A percentile compares a stretch with the other conserved stretches of the same genome.
Evolutionary conservation across 371 early-diverging fungal genomes (phyloP).

Genomic region (Lichtheimia ornata): DNA sequence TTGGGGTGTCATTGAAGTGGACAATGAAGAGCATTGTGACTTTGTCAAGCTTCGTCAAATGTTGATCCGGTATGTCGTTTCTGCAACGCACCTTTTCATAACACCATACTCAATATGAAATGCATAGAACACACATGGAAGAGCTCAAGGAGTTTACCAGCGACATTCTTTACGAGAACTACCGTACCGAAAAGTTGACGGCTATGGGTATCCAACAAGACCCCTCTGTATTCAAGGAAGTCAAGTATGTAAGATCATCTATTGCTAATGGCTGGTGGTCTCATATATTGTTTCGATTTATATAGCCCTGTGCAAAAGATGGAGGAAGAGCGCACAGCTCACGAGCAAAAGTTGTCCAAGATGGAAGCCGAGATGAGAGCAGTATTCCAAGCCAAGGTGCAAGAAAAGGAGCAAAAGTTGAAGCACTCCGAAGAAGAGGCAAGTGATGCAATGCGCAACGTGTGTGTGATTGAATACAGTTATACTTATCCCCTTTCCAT

Average conservation of each 20-base stretch:
- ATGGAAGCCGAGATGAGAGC: slow-evolving; percentile 98
- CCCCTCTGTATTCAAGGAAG: slow-evolving; percentile 78
- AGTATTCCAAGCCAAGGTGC: slow-evolving; percentile 97
- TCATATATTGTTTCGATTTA: slow-evolving; percentile 4
- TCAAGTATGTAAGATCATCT: slow-evolving; percentile 33
- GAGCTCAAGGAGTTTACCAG: slow-evolving; percentile 93
- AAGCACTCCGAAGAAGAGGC: slow-evolving; percentile 96
- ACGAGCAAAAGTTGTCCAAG: slow-evolving; percentile 94
- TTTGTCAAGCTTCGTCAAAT: slow-evolving; percentile 95
- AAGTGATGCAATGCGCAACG: slow-evolving; percentile 6
- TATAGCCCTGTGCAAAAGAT: slow-evolving; percentile 77
- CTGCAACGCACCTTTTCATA: slow-evolving; percentile 18
- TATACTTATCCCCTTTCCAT: background rate
- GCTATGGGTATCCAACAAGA: slow-evolving; percentile 85
- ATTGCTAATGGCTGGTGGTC: slow-evolving; percentile 16
- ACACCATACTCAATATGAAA: slow-evolving; percentile 29
- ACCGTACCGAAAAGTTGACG: slow-evolving; percentile 88
- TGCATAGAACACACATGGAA: slow-evolving; percentile 77
- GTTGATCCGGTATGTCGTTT: slow-evolving; percentile 58
- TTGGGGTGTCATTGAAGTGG: slow-evolving; percentile 96
- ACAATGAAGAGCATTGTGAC: slow-evolving; percentile 89
- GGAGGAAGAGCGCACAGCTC: slow-evolving; percentile 90
- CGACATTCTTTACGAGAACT: slow-evolving; percentile 94
- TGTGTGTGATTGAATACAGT: background rate
- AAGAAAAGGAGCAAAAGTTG: slow-evolving; percentile 96